A percentile compares a stretch with the other conserved stretches of the same genome.
phyloP scores from a whole-genome alignment of 345 rosid species.

The Durio zibethinus region DNA sequence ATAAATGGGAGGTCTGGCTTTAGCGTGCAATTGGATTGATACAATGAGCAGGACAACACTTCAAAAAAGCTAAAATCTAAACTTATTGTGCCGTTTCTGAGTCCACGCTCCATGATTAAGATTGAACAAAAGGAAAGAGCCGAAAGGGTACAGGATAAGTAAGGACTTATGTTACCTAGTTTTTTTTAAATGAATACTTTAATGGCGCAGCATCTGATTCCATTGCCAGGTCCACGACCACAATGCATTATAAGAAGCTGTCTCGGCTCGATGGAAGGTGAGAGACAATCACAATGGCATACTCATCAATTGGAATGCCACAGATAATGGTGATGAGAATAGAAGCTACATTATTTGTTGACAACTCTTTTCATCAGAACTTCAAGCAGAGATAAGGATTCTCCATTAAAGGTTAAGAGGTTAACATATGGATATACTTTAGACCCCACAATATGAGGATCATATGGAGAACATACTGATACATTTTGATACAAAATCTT shows the following conservation, averaged over 20 bases:
- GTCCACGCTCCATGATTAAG: neutral
- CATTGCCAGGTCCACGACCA: constrained; percentile 6
- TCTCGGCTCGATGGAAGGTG: neutral
- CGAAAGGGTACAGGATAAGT: neutral
- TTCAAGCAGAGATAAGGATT: constrained; percentile 21
- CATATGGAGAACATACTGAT: too few species aligned
- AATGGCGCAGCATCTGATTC: constrained; percentile 20
- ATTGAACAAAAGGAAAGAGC: neutral
- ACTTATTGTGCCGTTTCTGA: neutral
- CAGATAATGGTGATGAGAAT: constrained; percentile 19
- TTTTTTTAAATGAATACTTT: neutral
- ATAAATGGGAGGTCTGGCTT: neutral
- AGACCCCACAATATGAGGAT: constrained; percentile 28
- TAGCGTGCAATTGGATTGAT: neutral
- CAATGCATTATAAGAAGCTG: constrained; percentile 19
- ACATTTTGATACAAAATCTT: too few species aligned
- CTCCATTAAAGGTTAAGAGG: constrained; percentile 9
- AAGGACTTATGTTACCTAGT: neutral
- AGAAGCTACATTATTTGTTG: constrained; percentile 1
- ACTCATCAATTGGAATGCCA: constrained; percentile 22
- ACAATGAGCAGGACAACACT: neutral
- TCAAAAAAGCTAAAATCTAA: neutral
- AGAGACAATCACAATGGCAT: neutral
- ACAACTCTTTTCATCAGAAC: constrained; percentile 34
- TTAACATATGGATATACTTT: constrained; percentile 6